phyloP scores from a whole-genome alignment of 495 filamentous ascomycete species.

The Podospora pseudocomata region DNA sequence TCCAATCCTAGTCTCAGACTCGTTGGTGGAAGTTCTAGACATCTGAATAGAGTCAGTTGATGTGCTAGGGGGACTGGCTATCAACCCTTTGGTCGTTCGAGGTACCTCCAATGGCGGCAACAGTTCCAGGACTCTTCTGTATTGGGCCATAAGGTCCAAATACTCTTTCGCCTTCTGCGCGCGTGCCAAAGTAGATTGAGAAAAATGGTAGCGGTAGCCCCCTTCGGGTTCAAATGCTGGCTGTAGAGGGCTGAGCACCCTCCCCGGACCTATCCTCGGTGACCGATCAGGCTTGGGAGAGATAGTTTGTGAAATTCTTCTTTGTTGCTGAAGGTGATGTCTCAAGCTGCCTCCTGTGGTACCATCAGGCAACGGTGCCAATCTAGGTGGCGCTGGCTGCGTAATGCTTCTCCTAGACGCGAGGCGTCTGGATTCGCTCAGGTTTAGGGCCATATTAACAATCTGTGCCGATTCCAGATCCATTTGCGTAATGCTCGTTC shows the following conservation, averaged over 20 bases:
- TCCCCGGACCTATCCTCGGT: conserved; percentile 32
- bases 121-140: conserved; percentile 68
- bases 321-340: conserved; percentile 63
- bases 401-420: conserved; percentile 54
- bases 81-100: conserved; percentile 24
- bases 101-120: conserved; percentile 65
- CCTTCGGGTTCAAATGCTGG: conserved; percentile 40
- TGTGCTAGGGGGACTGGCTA: conserved; percentile 30
- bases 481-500: conserved; percentile 31
- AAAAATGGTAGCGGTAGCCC: conserved; percentile 59
- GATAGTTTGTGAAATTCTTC: conserved; percentile 54
- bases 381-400: conserved; percentile 46
- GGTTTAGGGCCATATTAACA: conserved; percentile 81
- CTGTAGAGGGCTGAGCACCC: conserved; percentile 43
- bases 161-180: conserved; percentile 74
- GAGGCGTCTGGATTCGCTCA: conserved; percentile 77
- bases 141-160: conserved; percentile 76
- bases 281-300: conserved; percentile 52
- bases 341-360: conserved; percentile 53
- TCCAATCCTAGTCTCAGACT: conserved; percentile 37
- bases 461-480: conserved; percentile 81
- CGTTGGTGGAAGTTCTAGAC: conserved; percentile 14
- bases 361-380: conserved; percentile 41
- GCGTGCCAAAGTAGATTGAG: conserved; percentile 70
- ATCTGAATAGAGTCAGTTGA: conserved; percentile 27